phyloP scores from a whole-genome alignment of 116 monocot species.

The Zostera marina region DNA sequence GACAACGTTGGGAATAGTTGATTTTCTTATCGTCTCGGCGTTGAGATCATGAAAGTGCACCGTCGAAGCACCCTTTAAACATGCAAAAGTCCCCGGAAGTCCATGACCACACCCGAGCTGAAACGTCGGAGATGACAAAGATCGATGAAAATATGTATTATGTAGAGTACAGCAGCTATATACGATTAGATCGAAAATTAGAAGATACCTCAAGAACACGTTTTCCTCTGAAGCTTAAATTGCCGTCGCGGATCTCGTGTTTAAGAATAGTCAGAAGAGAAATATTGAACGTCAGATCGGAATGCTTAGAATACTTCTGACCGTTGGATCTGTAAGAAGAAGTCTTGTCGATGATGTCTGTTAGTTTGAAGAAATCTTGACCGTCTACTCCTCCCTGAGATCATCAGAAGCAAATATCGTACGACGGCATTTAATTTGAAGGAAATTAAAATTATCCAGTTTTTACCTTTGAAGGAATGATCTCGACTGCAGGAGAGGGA shows the following conservation, averaged over 20 bases:
- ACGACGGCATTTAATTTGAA: not conserved
- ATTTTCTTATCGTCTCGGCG: slow-evolving; percentile 77
- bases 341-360: slow-evolving; percentile 27
- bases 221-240: slow-evolving; percentile 86
- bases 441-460: not conserved
- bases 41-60: slow-evolving; percentile 89
- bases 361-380: slow-evolving; percentile 61
- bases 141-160: slow-evolving; percentile 1
- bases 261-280: slow-evolving; percentile 66
- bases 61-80: slow-evolving; percentile 85
- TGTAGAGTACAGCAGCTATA: not conserved
- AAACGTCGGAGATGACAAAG: not conserved
- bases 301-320: slow-evolving; percentile 69
- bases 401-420: not conserved
- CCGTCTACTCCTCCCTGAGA: slow-evolving; percentile 64
- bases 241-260: slow-evolving; percentile 91
- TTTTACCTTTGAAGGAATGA: slow-evolving; percentile 64
- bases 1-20: slow-evolving; percentile 80
- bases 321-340: slow-evolving; percentile 12
- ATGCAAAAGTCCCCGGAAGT: slow-evolving; percentile 73
- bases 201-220: slow-evolving; percentile 63
- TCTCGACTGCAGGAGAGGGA: slow-evolving; percentile 79
- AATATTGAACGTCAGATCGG: no score
- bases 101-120: slow-evolving; percentile 85
- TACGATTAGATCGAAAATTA: not conserved